Conservation (phyloP, 73 alveolate species). For the Paramecium pentaurelia region DNA sequence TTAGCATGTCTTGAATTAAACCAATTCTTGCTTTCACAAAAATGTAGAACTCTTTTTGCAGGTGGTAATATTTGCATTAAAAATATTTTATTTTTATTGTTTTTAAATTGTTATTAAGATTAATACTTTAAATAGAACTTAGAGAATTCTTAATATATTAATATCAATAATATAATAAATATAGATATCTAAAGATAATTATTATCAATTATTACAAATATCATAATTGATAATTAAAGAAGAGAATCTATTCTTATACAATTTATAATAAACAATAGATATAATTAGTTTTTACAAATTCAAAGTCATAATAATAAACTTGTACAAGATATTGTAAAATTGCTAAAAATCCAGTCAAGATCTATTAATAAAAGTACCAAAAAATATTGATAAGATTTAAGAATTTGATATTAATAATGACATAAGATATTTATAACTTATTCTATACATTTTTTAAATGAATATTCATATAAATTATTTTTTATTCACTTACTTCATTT, state of each 20-base stretch:
- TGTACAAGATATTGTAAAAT: not conserved
- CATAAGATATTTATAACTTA: no score
- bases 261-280: no score
- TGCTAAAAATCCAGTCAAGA: not conserved
- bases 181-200: no score
- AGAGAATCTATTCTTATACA: not conserved
- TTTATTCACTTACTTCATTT: not conserved
- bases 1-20: not conserved
- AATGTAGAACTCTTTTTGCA: not conserved
- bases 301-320: not conserved
- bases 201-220: no score
- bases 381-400: no score
- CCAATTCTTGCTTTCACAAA: no score
- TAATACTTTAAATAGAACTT: no score
- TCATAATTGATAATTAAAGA: not conserved
- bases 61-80: not conserved
- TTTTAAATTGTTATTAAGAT: not conserved
- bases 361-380: not conserved
- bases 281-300: no score
- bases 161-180: not conserved
- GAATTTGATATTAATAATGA: no score
- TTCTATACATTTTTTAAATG: not conserved
- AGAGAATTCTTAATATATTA: not conserved
- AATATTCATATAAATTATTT: not conserved
- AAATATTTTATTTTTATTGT: not conserved